phyloP scores from a whole-genome alignment of 2,329 filamentous ascomycete genomes.

The Neocucurbitaria cava region DNA sequence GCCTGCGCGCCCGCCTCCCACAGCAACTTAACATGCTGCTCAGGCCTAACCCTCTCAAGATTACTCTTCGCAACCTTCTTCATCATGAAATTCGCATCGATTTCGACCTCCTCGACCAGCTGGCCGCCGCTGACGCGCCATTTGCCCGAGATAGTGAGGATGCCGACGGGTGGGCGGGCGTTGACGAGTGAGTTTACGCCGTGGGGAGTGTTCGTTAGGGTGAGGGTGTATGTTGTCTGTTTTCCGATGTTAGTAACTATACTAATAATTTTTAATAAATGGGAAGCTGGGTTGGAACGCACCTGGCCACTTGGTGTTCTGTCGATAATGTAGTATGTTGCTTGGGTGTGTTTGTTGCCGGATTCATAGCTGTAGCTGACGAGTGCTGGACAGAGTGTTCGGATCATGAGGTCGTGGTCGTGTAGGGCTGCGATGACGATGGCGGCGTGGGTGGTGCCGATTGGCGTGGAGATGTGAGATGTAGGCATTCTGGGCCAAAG shows the following conservation, averaged over 20 bases:
- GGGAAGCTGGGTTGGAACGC: not conserved
- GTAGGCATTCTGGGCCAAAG: slow-evolving; percentile 48
- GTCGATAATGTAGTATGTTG: slow-evolving; percentile 48
- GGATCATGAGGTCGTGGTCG: slow-evolving; percentile 52
- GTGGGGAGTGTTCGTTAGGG: slow-evolving; percentile 44
- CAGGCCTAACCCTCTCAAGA: slow-evolving; percentile 50
- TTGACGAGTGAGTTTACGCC: slow-evolving; percentile 50
- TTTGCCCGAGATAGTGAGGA: slow-evolving; percentile 47
- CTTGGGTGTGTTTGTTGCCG: slow-evolving; percentile 36
- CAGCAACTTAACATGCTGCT: slow-evolving; percentile 46
- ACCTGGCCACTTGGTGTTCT: slow-evolving; percentile 50
- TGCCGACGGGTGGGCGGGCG: slow-evolving; percentile 49
- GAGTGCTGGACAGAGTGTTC: slow-evolving; percentile 45
- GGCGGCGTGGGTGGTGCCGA: slow-evolving; percentile 31
- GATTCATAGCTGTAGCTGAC: slow-evolving; percentile 44
- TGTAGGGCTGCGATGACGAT: slow-evolving; percentile 46
- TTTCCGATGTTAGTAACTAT: too few species aligned
- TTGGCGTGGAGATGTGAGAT: slow-evolving; percentile 46
- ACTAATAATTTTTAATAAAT: too few species aligned
- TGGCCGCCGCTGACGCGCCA: slow-evolving; percentile 45
- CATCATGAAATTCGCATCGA: slow-evolving; percentile 52
- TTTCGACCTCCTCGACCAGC: slow-evolving; percentile 49
- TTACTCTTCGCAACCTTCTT: slow-evolving; percentile 52
- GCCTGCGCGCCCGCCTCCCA: slow-evolving; percentile 34
- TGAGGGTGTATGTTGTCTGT: slow-evolving; percentile 51